Conservation (phyloP, 257 asterid species). For the Verbena officinalis region DNA sequence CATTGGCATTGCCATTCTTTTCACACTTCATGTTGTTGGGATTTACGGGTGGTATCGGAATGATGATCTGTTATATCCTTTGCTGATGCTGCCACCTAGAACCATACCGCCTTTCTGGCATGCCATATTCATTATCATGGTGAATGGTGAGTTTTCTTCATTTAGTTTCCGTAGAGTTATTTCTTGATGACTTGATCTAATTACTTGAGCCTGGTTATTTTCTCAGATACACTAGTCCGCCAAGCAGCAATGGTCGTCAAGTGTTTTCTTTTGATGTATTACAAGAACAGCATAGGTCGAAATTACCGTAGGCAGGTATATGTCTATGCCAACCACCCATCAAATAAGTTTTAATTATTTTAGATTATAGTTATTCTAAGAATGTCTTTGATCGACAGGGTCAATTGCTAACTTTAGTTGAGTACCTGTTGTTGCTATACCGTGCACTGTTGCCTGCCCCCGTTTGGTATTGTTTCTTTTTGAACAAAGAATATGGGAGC, state of each 20-base stretch:
- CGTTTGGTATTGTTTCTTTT: conserved; percentile 92
- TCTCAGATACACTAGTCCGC: conserved; percentile 75
- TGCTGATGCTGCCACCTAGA: conserved; percentile 85
- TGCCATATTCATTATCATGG: conserved; percentile 85
- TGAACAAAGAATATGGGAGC: conserved; percentile 93
- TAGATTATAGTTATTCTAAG: conserved; percentile 20
- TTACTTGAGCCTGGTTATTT: conserved; percentile 17
- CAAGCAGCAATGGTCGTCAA: conserved; percentile 82
- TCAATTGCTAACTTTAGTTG: conserved; percentile 81
- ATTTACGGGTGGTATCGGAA: conserved; percentile 84
- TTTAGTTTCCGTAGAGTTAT: conserved; percentile 12
- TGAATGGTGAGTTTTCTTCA: conserved; percentile 64
- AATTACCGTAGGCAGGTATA: conserved; percentile 80
- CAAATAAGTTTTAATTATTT: conserved; percentile 2
- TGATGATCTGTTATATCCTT: conserved; percentile 70
- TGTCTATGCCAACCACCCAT: background rate
- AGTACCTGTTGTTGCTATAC: conserved; percentile 73
- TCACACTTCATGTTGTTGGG: conserved; percentile 62
- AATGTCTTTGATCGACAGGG: conserved; percentile 49
- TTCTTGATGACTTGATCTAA: conserved; percentile 22
- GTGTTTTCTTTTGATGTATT: conserved; percentile 66
- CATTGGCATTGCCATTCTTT: conserved; percentile 48
- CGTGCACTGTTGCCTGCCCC: conserved; percentile 92
- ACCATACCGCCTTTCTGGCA: conserved; percentile 90
- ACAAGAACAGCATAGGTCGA: conserved; percentile 75